phyloP scores from a whole-genome alignment of 208 protist genomes.

The Leishmania major region DNA sequence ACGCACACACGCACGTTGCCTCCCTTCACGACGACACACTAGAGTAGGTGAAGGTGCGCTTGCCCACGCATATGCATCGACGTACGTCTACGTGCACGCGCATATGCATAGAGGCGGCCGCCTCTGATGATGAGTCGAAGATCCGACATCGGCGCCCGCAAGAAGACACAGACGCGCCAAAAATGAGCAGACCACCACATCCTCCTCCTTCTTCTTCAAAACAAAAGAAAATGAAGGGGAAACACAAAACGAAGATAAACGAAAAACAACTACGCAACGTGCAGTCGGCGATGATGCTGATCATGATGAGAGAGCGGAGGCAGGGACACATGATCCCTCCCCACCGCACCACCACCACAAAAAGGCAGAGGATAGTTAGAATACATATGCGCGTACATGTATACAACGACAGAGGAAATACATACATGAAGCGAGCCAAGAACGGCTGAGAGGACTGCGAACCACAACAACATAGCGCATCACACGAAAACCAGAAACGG shows the following conservation, averaged over 20 bases:
- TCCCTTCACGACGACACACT: neutral
- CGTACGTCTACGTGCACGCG: neutral
- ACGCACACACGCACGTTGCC: neutral
- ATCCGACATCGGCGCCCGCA: neutral
- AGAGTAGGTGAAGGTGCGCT: neutral
- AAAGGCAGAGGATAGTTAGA: neutral
- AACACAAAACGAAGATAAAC: neutral
- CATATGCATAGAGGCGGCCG: neutral
- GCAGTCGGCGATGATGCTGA: neutral
- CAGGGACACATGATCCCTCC: neutral
- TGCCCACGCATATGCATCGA: neutral
- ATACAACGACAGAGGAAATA: too few species aligned
- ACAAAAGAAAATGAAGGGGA: neutral
- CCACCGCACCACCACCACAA: neutral
- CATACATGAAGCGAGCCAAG: neutral
- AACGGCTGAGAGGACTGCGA: neutral
- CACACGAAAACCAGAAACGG: too few species aligned
- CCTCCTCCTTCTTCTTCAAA: neutral
- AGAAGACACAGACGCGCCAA: neutral
- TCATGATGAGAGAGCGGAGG: neutral
- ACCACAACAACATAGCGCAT: neutral
- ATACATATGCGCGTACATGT: too few species aligned
- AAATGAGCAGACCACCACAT: neutral
- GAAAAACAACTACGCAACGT: neutral
- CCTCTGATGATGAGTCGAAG: neutral